Evolutionary conservation across 164 flowering plant genomes (phyloP).

Genomic region (Paratinospora sagittata): DNA sequence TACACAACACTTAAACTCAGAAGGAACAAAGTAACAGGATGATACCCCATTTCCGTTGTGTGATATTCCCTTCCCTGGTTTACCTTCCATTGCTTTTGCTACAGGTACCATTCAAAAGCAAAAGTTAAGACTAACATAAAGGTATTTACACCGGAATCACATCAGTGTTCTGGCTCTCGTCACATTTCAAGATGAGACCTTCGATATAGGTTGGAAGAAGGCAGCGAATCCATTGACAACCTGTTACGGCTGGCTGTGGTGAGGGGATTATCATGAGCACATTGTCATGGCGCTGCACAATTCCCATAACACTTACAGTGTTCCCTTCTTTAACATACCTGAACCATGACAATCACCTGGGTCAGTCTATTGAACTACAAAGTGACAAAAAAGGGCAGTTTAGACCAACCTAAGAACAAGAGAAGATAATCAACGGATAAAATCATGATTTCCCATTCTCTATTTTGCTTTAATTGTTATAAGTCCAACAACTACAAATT

Average conservation of each 20-base stretch:
- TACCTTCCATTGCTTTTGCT: slow-evolving; percentile 19
- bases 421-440: neutral
- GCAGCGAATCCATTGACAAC: slow-evolving; percentile 78
- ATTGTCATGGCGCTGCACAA: slow-evolving; percentile 76
- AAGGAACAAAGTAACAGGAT: slow-evolving; percentile 12
- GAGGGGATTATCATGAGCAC: slow-evolving; percentile 88
- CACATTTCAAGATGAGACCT: slow-evolving; percentile 72
- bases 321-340: slow-evolving; percentile 95
- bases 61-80: neutral
- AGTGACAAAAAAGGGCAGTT: neutral
- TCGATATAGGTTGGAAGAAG: slow-evolving; percentile 71
- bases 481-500: neutral
- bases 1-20: slow-evolving; percentile 19
- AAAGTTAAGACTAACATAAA: neutral
- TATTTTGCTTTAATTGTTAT: neutral
- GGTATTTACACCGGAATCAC: slow-evolving; percentile 70
- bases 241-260: slow-evolving; percentile 61
- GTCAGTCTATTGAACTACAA: neutral
- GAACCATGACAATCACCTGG: slow-evolving; percentile 11
- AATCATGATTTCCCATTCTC: too few species aligned
- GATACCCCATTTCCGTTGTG: neutral
- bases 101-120: slow-evolving; percentile 7
- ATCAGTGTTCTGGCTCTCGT: slow-evolving; percentile 65
- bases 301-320: slow-evolving; percentile 91
- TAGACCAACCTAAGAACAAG: too few species aligned